Evolutionary conservation across 441 rosid species (phyloP).

Genomic region (Geranium incanum): DNA sequence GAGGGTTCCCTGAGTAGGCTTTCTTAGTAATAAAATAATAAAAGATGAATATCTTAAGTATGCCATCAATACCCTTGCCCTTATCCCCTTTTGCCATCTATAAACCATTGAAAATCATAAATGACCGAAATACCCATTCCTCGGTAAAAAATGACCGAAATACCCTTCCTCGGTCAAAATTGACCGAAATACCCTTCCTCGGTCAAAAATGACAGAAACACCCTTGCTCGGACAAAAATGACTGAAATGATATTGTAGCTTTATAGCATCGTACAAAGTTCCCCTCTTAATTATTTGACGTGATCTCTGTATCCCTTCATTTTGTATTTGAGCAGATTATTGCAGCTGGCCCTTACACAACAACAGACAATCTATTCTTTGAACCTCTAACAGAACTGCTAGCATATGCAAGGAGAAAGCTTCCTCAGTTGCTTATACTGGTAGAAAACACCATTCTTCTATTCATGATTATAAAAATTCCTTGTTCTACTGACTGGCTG

Average conservation of each 20-base stretch:
- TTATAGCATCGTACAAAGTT: neutral
- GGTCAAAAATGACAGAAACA: no score
- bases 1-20: constrained; percentile 9
- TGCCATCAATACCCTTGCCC: no score
- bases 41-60: constrained; percentile 7
- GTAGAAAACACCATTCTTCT: constrained; percentile 11
- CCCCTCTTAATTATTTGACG: neutral
- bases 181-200: no score
- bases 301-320: neutral
- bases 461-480: neutral
- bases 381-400: constrained; percentile 74
- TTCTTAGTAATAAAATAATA: neutral
- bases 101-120: no score
- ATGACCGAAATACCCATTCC: no score
- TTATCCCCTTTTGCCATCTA: no score
- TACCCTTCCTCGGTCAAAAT: no score
- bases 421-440: constrained; percentile 27
- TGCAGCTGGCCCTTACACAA: constrained; percentile 90
- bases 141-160: no score
- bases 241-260: neutral
- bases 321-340: constrained; percentile 22
- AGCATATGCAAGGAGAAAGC: constrained; percentile 20
- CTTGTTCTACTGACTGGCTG: neutral
- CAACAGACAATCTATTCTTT: constrained; percentile 72
- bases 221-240: neutral